Base-by-base conservation (phyloP, 2,329 filamentous ascomycete species). In the Aspergillus fructus region DNA sequence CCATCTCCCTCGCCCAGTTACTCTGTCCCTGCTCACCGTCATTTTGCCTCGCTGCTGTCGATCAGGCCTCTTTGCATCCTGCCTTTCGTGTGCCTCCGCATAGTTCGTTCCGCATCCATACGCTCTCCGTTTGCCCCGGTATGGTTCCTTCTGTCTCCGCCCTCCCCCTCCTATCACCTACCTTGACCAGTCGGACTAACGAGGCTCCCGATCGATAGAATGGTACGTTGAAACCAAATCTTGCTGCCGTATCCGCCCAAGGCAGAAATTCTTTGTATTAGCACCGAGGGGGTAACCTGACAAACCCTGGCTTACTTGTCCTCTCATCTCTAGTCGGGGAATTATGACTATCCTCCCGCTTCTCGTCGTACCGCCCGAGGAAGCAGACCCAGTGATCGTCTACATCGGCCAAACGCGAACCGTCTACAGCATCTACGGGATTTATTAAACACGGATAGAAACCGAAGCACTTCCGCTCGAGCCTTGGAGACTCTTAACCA, bases 281-380 rank as follows among this genome's bases (percentile, higher is more conserved):
- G 34, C 27, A 13, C 21, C 40, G 19, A 39, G 23, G 23, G 33
- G 23, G 37, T 11, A 53, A 23, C 15, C 15, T 5, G 21, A 21
- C 27, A 50, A 40, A n/a, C 15, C 34, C 46, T 49, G 60, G 67
- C 64, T 43, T 45, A 56, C 59, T 59, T 53, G 13, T 42, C 49
- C 49, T 53, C 49, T 42, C 21, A 15, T 50, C 37, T 62, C 21
- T 62, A 79, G 77, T 75, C 77, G 57, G 74, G 72, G 50, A 77
- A 76, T 56, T 74, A 76, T 69, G 74, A 76, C 64, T 71, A 73
- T 59, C 74, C 76, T 53, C 72, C 73, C 53, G 74, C 74, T 52
- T 74, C 73, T 54, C 69, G 66, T 40, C 68, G 68, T 55, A 55
- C 63, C 33, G 58, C 68, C 59, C 66, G 66, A 59, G 61, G 62